Evolutionary conservation across 306 rosid genomes (phyloP), one percentile per base, ranked within the genome.

Genomic region (Hippophae gyantsensis): DNA sequence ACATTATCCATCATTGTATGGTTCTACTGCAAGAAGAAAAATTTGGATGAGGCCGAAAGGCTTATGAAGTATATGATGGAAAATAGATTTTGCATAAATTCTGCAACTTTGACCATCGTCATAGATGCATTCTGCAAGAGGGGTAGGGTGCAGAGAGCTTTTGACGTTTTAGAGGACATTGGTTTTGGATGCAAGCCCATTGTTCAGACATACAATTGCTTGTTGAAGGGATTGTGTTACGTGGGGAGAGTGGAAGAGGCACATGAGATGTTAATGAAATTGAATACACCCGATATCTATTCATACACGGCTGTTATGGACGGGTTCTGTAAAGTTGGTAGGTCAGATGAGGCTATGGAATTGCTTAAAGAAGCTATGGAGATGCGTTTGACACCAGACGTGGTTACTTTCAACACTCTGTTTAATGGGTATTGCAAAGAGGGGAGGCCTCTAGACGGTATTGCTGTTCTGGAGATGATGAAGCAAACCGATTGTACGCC

Each of bases 181-280:
- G 60, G 63, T 10, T 43, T 62, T 58, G 89, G 94, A 12, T 70
- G 52, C 50, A 74, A 74, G 52, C 80, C 69, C 13, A 60, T 66
- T 7, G 68, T 90, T 67, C 82, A 79, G 43, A 55, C 70, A 23
- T 71, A 87, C 49, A 90, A 85, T 25, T 90, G 89, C 61, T 81
- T 87, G 94, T 67, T 87, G 7, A 87, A 85, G 74, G 97, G 97
- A 14, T 66, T 90, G 63, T 81, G 89, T 47, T 87, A 77, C 62
- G 90, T 90, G 43, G 97, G 96, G 45, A 82, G 75, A 61, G 86
- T 90, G 47, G 97, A 90, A 57, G 84, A 79, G 60, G 94, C 97
- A 13, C 26, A 64, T 57, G 96, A 87, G n/a, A 74, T 87, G 78
- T 63, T 85, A 72, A 62, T 42, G 61, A 48, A 53, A 7, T 79